Evolutionary conservation across 148 eudicot species (phyloP), one percentile per base, ranked within the genome.

Genomic region (Arctostaphylos glauca): DNA sequence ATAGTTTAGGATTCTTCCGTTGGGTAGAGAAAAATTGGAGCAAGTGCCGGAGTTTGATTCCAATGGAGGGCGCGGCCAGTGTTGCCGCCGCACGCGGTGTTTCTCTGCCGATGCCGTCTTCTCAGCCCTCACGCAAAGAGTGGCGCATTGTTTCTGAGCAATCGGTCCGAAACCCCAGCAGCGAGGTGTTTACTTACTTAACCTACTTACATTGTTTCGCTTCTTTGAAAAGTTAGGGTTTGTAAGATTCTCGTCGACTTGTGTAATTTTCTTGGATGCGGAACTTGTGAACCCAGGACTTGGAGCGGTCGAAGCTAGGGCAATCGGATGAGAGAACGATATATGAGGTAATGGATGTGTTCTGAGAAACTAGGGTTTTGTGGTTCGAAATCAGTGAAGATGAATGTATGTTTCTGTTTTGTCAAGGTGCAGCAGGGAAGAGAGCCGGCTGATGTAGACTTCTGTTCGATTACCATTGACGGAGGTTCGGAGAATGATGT

Each of bases 71-170:
- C 81, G 88, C 96, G 85, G 86, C 90, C 25, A 87, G 86, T 80
- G 91, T 86, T 53, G 87, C 89, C 60, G 88, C 84, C 43, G 87
- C 89, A 38, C 88, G 91, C 78, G 90, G 92, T 59, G 91, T 88
- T 79, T 83, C 91, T 79, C 80, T 92, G 21, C 80, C 86, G 80
- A 71, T 82, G 85, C 73, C 88, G 75, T 77, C 91, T 5, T 80
- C 95, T 53, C 90, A 87, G 60, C 81, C 92, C 74, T 85, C 93
- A 53, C 93, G 95, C 25, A 94, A 90, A 75, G 97, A 94, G 87
- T 92, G 98, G 97, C 95, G 97, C 46, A 92, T 70, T 66, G 93
- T 92, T 47, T 86, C 98, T 18, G 98, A 93, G 53, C 91, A 90
- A 15, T 82, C 92, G 50, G 89, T 79, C 77, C 92, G 93, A 14